Evolutionary conservation across 1,139 yeast species (phyloP).

Genomic region (Taphrina betulina): DNA sequence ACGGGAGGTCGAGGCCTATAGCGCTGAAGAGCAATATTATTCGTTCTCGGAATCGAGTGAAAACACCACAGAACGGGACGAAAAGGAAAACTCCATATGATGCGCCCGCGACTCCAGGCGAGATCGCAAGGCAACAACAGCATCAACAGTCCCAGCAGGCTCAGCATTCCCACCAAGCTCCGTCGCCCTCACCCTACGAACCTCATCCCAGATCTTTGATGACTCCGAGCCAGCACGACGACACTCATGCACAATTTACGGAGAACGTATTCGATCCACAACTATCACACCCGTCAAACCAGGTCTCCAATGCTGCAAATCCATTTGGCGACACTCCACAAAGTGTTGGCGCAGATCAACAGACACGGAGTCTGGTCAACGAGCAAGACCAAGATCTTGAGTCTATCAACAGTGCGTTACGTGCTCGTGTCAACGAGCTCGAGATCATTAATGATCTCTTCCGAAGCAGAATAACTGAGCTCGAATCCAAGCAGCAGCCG

Average conservation of each 20-base stretch:
- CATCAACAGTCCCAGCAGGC: constrained; percentile 14
- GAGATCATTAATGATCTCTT: constrained; percentile 86
- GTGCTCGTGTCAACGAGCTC: constrained; percentile 80
- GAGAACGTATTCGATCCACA: constrained; percentile 21
- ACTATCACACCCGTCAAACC: constrained; percentile 2
- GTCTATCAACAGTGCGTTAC: constrained; percentile 44
- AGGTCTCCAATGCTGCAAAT: constrained; percentile 4
- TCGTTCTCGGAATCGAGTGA: constrained; percentile 80
- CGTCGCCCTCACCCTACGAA: constrained; percentile 18
- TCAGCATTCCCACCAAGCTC: constrained; percentile 30
- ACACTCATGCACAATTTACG: constrained; percentile 17
- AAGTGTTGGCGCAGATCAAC: constrained; percentile 31
- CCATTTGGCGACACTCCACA: neutral
- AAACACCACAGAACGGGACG: constrained; percentile 46
- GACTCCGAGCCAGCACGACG: constrained; percentile 38
- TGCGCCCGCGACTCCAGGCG: constrained; percentile 20
- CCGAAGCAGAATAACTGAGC: constrained; percentile 74
- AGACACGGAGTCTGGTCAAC: constrained; percentile 34
- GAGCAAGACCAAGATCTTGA: constrained; percentile 32
- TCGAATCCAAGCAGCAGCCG: constrained; percentile 49
- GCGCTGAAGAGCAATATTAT: constrained; percentile 88
- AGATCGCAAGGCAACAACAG: constrained; percentile 22
- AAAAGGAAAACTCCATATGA: constrained; percentile 20
- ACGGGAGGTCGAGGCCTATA: constrained; percentile 89
- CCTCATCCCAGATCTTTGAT: constrained; percentile 19